These are phyloP conservation scores for Castanea crenata DNA, from an alignment of 306 rosid genomes.

Conservation along the genomic window DNA sequence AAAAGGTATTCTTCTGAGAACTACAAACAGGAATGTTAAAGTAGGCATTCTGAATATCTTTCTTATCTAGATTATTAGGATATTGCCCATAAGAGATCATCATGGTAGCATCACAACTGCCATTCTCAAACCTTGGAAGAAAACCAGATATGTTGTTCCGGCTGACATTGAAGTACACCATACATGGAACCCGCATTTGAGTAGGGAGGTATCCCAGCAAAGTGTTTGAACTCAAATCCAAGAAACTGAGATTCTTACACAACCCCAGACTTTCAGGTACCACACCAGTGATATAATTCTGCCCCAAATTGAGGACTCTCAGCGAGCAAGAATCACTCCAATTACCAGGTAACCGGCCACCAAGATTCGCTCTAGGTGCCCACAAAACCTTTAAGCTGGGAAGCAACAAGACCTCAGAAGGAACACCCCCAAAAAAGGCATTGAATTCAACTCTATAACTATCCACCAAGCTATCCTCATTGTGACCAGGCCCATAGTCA, in stretches of 20 bases:
- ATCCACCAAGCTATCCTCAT: conserved; percentile 27
- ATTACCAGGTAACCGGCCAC: conserved; percentile 46
- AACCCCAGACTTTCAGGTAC: conserved; percentile 41
- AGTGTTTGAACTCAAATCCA: conserved; percentile 69
- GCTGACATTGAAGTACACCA: conserved; percentile 61
- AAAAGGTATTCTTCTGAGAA: conserved; percentile 24
- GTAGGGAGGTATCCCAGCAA: conserved; percentile 41
- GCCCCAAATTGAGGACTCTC: conserved; percentile 56
- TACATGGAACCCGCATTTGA: conserved; percentile 52
- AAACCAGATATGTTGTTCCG: conserved; percentile 54
- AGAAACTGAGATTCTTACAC: conserved; percentile 51
- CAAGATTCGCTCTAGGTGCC: conserved; percentile 72
- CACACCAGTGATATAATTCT: conserved; percentile 51
- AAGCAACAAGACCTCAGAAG: conserved; percentile 46
- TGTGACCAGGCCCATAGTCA: conserved; percentile 7
- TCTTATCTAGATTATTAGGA: conserved; percentile 18
- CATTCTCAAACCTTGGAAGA: conserved; percentile 35
- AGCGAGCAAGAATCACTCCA: conserved; percentile 52
- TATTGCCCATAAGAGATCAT: conserved; percentile 10
- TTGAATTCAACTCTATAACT: conserved; percentile 59
- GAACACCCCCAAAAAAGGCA: conserved; percentile 59
- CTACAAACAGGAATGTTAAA: conserved; percentile 28
- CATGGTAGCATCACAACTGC: conserved; percentile 18
- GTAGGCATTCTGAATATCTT: conserved; percentile 29
- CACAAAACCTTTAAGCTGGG: conserved; percentile 53